These are phyloP conservation scores for Aspergillus incahuasiensis DNA, from an alignment of 495 filamentous ascomycete species.

Conservation along the genomic window DNA sequence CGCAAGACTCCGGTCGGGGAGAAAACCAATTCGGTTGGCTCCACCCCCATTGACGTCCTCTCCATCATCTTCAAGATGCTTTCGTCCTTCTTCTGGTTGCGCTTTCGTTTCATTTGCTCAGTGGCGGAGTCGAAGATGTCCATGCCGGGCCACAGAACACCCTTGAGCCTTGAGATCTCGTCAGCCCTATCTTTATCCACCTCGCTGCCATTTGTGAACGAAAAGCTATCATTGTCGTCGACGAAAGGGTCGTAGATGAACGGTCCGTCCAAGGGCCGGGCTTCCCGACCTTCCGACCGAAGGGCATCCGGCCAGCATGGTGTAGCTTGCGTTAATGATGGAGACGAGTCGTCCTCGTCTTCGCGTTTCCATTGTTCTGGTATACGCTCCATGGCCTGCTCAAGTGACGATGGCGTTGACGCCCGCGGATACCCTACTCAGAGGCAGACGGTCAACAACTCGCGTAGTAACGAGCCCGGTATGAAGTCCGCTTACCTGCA, in stretches of 20 bases:
- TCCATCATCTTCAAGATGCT: constrained; percentile 68
- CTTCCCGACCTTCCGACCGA: background rate
- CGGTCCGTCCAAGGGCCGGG: background rate
- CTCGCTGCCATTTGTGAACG: constrained; percentile 13
- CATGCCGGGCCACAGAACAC: constrained; percentile 79
- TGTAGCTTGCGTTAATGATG: constrained; percentile 17
- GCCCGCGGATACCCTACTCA: background rate
- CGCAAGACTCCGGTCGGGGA: constrained; percentile 49
- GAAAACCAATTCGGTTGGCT: constrained; percentile 68
- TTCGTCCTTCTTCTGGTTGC: constrained; percentile 82
- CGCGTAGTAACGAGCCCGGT: constrained; percentile 2
- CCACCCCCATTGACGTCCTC: constrained; percentile 59
- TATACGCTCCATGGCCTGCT: background rate
- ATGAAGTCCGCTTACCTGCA: background rate
- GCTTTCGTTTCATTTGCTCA: constrained; percentile 66
- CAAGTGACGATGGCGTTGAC: background rate
- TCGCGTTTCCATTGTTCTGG: constrained; percentile 16
- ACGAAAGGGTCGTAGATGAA: constrained; percentile 21
- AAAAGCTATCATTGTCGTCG: constrained; percentile 16
- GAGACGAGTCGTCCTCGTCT: constrained; percentile 2
- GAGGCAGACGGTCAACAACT: background rate
- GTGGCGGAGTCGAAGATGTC: constrained; percentile 82
- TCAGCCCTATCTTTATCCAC: constrained; percentile 32
- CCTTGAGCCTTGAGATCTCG: constrained; percentile 59
- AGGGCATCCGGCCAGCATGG: constrained; percentile 15